phyloP scores from a whole-genome alignment of 2,329 filamentous ascomycete genomes.

The Xylaria hypoxylon region DNA sequence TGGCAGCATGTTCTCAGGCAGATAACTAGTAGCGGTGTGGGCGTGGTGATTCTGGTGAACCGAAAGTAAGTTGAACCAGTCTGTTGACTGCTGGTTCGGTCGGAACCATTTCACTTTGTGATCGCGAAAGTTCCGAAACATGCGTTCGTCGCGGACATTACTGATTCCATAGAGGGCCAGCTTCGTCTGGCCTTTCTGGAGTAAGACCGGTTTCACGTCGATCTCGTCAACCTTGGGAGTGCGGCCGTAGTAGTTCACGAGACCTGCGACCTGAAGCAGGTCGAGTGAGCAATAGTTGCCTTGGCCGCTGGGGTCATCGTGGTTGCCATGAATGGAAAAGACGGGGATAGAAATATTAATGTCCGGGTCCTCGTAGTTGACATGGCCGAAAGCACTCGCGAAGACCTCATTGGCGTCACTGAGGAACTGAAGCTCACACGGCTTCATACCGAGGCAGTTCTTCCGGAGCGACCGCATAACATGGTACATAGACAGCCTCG shows the following conservation, averaged over 20 bases:
- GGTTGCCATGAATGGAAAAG: slow-evolving; percentile 98
- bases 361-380: slow-evolving; percentile 97
- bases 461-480: slow-evolving; percentile 94
- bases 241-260: slow-evolving; percentile 96
- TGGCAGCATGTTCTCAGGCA: slow-evolving; percentile 92
- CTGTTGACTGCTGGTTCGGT: slow-evolving; percentile 79
- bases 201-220: slow-evolving; percentile 86
- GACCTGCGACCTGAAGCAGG: slow-evolving; percentile 86
- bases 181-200: slow-evolving; percentile 95
- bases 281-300: slow-evolving; percentile 93
- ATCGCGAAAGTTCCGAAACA: slow-evolving; percentile 93
- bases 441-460: slow-evolving; percentile 95
- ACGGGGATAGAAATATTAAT: slow-evolving; percentile 98
- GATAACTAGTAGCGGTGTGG: slow-evolving; percentile 90
- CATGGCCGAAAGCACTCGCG: slow-evolving; percentile 87
- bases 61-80: slow-evolving; percentile 96
- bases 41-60: slow-evolving; percentile 97
- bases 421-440: slow-evolving; percentile 93
- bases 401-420: slow-evolving; percentile 94
- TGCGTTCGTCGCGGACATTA: slow-evolving; percentile 93
- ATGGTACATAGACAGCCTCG: slow-evolving; percentile 94
- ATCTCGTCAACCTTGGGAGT: slow-evolving; percentile 95
- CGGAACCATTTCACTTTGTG: slow-evolving; percentile 94
- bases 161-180: slow-evolving; percentile 93
- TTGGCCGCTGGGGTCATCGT: slow-evolving; percentile 97